These are phyloP conservation scores for Hypholoma sublateritium DNA, from an alignment of 768 basidiomycete species.

Conservation along the genomic window DNA sequence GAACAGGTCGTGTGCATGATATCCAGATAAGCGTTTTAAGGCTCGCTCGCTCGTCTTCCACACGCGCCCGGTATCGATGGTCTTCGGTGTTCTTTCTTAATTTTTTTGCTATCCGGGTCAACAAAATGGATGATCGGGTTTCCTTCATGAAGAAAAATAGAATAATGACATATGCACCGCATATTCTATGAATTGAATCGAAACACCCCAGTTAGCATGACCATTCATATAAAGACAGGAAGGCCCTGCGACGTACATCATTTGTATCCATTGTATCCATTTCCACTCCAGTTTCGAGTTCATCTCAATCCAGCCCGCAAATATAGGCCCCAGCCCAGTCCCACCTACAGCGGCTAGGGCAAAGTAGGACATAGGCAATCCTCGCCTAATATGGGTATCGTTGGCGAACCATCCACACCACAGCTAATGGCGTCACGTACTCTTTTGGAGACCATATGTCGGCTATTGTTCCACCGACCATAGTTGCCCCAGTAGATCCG, in stretches of 20 bases:
- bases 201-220: background rate
- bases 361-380: constrained; percentile 78
- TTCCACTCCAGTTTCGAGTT: constrained; percentile 25
- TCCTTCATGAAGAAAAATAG: constrained; percentile 64
- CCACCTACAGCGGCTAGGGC: constrained; percentile 56
- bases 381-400: constrained; percentile 48
- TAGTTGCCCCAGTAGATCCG: constrained; percentile 68
- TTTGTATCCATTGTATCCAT: constrained; percentile 31
- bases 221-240: constrained; percentile 2
- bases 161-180: constrained; percentile 47
- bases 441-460: constrained; percentile 67
- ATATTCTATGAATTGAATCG: constrained; percentile 36
- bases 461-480: constrained; percentile 75
- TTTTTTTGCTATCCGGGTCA: constrained; percentile 61
- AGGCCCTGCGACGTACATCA: constrained; percentile 17
- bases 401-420: background rate
- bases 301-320: constrained; percentile 30
- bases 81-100: constrained; percentile 68
- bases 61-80: constrained; percentile 55
- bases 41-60: constrained; percentile 61
- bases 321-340: constrained; percentile 23
- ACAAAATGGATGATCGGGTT: constrained; percentile 70
- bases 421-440: constrained; percentile 32
- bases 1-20: constrained; percentile 69
- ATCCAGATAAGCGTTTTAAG: constrained; percentile 62